Percentiles rank a stretch among this genome's conserved stretches.
Evolutionary conservation across 1,284 basidiomycete species (phyloP).

Genomic region (Volvariella volvacea): DNA sequence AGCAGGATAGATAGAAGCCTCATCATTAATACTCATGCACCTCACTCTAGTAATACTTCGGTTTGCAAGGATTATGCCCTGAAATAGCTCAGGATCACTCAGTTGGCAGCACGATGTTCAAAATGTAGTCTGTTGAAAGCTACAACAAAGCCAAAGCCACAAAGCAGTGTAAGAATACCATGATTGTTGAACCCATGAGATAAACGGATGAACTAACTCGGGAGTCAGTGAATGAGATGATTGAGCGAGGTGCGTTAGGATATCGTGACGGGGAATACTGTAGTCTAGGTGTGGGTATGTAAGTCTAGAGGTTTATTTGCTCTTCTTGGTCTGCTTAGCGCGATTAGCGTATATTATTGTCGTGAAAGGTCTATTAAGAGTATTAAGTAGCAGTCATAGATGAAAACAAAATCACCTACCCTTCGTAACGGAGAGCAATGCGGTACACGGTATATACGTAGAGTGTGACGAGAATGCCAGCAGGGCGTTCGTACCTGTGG

Average conservation of each 20-base stretch:
- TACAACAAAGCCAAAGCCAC: too few relatives aligned
- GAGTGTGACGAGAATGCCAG: slow-evolving; percentile 67
- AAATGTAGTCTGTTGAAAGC: too few relatives aligned
- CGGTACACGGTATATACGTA: slow-evolving; percentile 81
- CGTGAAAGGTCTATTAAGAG: slow-evolving; percentile 60
- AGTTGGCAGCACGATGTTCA: too few relatives aligned
- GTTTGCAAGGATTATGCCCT: too few relatives aligned
- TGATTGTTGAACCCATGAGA: too few relatives aligned
- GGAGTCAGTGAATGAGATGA: neutral
- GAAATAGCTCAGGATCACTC: too few relatives aligned
- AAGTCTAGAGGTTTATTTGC: slow-evolving; percentile 11
- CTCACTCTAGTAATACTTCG: too few relatives aligned
- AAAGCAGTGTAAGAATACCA: too few relatives aligned
- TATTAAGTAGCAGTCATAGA: slow-evolving; percentile 6
- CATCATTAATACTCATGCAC: too few relatives aligned
- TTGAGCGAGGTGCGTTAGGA: too few relatives aligned
- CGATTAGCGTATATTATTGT: slow-evolving; percentile 75
- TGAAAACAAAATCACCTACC: slow-evolving; percentile 44
- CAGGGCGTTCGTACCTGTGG: slow-evolving; percentile 78
- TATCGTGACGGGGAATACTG: slow-evolving; percentile 2
- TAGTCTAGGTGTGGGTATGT: slow-evolving; percentile 1
- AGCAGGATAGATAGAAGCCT: too few relatives aligned
- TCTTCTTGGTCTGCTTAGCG: slow-evolving; percentile 25
- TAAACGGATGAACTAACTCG: slow-evolving; percentile 2
- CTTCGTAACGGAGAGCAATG: slow-evolving; percentile 82